Base-by-base conservation (phyloP, 495 filamentous ascomycete genomes). In the Letharia lupina region DNA sequence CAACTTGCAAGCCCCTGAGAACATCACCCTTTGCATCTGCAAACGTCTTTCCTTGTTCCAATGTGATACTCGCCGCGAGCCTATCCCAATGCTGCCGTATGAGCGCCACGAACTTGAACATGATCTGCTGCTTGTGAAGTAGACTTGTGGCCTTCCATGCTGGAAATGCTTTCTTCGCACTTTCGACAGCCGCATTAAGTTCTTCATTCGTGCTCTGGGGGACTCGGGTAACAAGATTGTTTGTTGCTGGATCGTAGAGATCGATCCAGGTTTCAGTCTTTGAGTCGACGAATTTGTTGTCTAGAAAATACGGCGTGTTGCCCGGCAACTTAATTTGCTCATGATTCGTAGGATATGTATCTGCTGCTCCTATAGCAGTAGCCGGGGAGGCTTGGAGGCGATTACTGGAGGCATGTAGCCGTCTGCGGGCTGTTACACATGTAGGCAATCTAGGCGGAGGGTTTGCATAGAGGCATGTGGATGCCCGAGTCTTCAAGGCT, bases 21-120 rank as follows among this genome's bases (percentile, higher is more conserved):
- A 99, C 94, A 77, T 99, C 94, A 64, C 94, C 94, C 77, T 84
- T 90, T 61, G 94, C 93, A 79, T 99, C 94, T 63, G 90, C 90
- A 76, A 98, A 91, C 5, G 95, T 98, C 84, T 99, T 99, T 71
- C 94, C 94, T 79, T 99, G 94, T 81, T 99, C 94, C 60, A 98
- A 81, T 23, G 93, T 97, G 73, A 99, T 99, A 73, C 88, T 93
- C 7, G 94, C 91, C 23, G 94, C 95, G 67, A 99, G 76, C 45
- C 94, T 84, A 75, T 99, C 93, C 95, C 93, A 97, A 79, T 99
- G 86, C 72, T 92, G 86, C 52, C 93, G 84, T 76, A 99, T 96
- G 73, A 99, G 78, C 59, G 79, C 83, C 45, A 93, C 90, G 73
- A 91, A 96, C 79, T 90, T 93, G 84, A 99, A 99, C 86, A 99